Evolutionary conservation across 1,139 yeast genomes (phyloP), one percentile per base, ranked within the genome.

Genomic region (Chernovozyma sophiae-reginae): DNA sequence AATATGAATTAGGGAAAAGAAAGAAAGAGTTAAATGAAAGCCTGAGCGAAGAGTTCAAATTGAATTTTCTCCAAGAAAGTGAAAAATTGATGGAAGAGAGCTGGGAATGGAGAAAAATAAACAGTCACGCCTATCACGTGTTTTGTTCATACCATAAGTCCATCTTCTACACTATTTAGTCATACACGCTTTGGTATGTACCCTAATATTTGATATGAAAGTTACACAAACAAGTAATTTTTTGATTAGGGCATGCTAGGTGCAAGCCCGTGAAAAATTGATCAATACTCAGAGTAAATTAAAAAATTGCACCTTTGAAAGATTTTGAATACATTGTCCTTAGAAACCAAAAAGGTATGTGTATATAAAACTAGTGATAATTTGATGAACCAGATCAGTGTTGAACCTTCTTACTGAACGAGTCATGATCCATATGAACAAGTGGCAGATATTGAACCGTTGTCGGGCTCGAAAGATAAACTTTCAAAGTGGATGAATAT

Each of bases 91-190:
- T 3, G 16, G 6, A 3, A 16, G 17, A 17, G 31, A 17, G 19
- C 13, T 22, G 13, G 5, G 10, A 17, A 15, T 6, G 25, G 15
- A 4, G 15, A 20, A 15, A 34, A 37, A 39, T 40, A 34, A 39
- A 32, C 53, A 48, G 55, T 51, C 56, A 51, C 55, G 34, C 2
- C 8, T 2, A 25, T 34, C 54, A 43, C 46, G 42, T 45, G 53
- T 39, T n/a, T n/a, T n/a, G n/a, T n/a, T n/a, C n/a, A n/a, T n/a
- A n/a, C n/a, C n/a, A n/a, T n/a, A n/a, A n/a, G n/a, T n/a, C n/a
- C n/a, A n/a, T n/a, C n/a, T n/a, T n/a, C n/a, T n/a, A n/a, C n/a
- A n/a, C n/a, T n/a, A n/a, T n/a, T n/a, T n/a, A n/a, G n/a, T n/a
- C 12, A 23, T 12, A 12, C 27, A 14, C 26, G 13, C 15, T 7